These are phyloP conservation scores for Polytrichum formosum DNA, from an alignment of 225 moss, liverwort and hornwort genomes.

Conservation along the genomic window DNA sequence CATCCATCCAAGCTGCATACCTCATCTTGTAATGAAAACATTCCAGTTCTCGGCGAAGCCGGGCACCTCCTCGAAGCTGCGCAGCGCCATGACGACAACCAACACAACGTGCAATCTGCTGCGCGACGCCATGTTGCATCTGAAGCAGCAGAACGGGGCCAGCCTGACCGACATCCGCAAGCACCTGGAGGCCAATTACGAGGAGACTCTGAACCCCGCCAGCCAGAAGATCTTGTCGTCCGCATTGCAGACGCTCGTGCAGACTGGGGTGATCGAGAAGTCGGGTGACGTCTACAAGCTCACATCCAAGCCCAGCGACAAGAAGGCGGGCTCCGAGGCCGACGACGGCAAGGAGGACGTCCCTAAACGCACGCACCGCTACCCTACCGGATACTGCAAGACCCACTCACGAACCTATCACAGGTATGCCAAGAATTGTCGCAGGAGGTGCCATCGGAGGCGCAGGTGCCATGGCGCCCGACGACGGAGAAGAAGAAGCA, in stretches of 20 bases:
- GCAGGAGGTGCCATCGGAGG: not conserved
- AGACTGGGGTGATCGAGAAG: conserved; percentile 35
- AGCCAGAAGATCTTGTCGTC: conserved; percentile 13
- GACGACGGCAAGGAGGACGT: not conserved
- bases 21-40: too few relatives aligned
- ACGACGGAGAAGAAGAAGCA: not conserved
- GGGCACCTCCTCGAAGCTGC: too few relatives aligned
- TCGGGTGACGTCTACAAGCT: conserved; percentile 24
- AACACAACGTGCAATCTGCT: not conserved
- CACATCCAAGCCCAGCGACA: not conserved
- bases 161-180: conserved; percentile 29
- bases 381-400: not conserved
- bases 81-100: too few relatives aligned
- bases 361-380: not conserved
- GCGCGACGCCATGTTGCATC: conserved; percentile 24
- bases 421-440: not conserved
- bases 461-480: not conserved
- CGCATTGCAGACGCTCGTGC: conserved; percentile 14
- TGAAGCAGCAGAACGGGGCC: conserved; percentile 34
- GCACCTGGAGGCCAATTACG: conserved; percentile 23
- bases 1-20: too few relatives aligned
- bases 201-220: conserved; percentile 13
- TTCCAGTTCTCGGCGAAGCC: too few relatives aligned
- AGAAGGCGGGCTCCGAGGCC: too few relatives aligned
- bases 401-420: not conserved